These are phyloP conservation scores for Phytophthora niederhauseri DNA, from an alignment of 352 stramenopile species.

Conservation along the genomic window DNA sequence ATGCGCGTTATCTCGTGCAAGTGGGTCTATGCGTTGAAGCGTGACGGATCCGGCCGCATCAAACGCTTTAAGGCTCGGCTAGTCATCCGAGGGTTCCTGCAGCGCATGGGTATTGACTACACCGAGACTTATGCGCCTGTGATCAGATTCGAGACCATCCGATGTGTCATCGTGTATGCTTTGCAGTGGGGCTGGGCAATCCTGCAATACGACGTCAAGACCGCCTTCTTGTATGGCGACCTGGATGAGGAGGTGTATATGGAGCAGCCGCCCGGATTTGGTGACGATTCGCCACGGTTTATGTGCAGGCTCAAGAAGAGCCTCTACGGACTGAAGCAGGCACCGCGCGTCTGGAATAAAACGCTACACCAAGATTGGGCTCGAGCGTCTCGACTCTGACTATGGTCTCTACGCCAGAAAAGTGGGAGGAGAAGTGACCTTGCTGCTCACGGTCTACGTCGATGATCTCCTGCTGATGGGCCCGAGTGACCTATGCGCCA, in stretches of 20 bases:
- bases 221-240: constrained; percentile 12
- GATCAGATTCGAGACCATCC: no score
- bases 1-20: constrained; percentile 17
- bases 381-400: constrained; percentile 10
- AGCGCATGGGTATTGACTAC: no score
- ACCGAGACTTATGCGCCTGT: no score
- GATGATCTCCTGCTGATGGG: constrained; percentile 19
- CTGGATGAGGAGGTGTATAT: constrained; percentile 8
- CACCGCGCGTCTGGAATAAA: constrained; percentile 18
- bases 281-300: not conserved
- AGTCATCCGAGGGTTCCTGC: no score
- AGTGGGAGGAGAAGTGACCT: not conserved
- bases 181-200: constrained; percentile 16
- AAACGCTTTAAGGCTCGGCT: no score
- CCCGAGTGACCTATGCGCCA: not conserved
- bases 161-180: not conserved
- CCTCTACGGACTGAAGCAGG: not conserved
- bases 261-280: constrained; percentile 5
- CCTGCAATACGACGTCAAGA: constrained; percentile 27
- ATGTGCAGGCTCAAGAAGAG: not conserved
- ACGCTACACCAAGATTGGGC: constrained; percentile 7
- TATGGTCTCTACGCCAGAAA: constrained; percentile 15
- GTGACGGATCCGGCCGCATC: no score
- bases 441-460: constrained; percentile 14
- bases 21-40: no score